Evolutionary conservation across 139 green algal genomes (phyloP).

Genomic region (Asterochloris sp.): DNA sequence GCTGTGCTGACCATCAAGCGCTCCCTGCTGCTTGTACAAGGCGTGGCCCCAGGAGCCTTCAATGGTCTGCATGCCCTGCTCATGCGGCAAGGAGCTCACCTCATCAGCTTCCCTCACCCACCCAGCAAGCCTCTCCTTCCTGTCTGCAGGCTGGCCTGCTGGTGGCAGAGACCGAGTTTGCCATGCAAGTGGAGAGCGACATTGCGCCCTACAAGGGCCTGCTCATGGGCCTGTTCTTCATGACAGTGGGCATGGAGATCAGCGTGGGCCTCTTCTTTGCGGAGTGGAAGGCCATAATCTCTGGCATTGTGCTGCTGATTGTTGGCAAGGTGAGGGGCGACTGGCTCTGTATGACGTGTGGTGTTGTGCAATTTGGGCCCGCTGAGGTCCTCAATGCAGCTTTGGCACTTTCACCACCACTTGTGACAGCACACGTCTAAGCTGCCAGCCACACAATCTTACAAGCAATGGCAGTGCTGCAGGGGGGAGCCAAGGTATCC

Average conservation of each 20-base stretch:
- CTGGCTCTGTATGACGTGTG: no score
- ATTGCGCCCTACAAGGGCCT: slow-evolving; percentile 98
- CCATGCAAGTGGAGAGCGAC: slow-evolving; percentile 96
- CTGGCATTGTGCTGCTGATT: slow-evolving; percentile 69
- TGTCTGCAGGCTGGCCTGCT: slow-evolving; percentile 80
- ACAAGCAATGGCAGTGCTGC: no score
- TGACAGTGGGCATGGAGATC: slow-evolving; percentile 95
- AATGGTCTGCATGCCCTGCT: background rate
- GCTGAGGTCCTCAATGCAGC: no score
- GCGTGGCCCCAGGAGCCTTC: no score
- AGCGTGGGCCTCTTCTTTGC: slow-evolving; percentile 56
- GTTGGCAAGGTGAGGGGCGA: slow-evolving; percentile 56
- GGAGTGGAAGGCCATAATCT: slow-evolving; percentile 70
- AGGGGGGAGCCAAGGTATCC: no score
- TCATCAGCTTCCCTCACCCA: background rate
- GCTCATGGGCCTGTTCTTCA: slow-evolving; percentile 99
- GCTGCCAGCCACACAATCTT: no score
- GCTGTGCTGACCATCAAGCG: no score
- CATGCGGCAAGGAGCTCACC: background rate
- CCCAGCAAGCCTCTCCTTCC: background rate
- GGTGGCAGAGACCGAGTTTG: slow-evolving; percentile 97
- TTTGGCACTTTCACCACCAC: no score
- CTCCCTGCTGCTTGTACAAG: no score
- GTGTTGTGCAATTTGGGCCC: no score
- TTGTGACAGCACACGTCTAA: no score